These are phyloP conservation scores for Isabelozyma gotoi DNA, from an alignment of 805 yeast genomes.

Conservation along the genomic window DNA sequence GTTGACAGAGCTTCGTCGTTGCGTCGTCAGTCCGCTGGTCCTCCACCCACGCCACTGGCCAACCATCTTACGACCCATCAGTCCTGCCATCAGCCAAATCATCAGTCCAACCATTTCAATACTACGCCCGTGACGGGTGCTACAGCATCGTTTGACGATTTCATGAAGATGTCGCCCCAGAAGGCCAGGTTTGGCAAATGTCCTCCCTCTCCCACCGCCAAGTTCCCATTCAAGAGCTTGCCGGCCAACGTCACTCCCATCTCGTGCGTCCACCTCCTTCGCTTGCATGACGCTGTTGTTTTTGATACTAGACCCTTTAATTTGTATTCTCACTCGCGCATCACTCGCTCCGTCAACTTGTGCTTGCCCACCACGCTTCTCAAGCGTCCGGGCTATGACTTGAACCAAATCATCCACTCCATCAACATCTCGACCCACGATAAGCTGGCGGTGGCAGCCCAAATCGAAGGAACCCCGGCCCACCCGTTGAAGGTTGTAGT, in stretches of 20 bases:
- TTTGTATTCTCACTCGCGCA: constrained; percentile 26
- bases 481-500: constrained; percentile 24
- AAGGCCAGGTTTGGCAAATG: not conserved
- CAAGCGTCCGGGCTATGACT: constrained; percentile 34
- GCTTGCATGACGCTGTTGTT: constrained; percentile 12
- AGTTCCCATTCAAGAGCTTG: constrained; percentile 9
- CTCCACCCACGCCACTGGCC: too few relatives aligned
- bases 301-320: constrained; percentile 43
- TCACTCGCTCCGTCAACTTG: constrained; percentile 33
- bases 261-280: constrained; percentile 1
- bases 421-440: constrained; percentile 21
- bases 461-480: too few relatives aligned
- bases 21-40: too few relatives aligned
- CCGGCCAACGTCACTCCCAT: constrained; percentile 3
- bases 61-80: too few relatives aligned
- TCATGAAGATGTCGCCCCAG: not conserved
- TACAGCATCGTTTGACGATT: not conserved
- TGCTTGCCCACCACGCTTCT: constrained; percentile 47
- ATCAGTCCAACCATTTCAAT: not conserved
- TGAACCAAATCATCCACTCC: constrained; percentile 31
- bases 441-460: constrained; percentile 16
- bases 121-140: not conserved
- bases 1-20: not conserved
- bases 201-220: constrained; percentile 15
- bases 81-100: too few relatives aligned